Conservation (phyloP, 805 yeast genomes). For the Wickerhamomyces ciferrii region DNA sequence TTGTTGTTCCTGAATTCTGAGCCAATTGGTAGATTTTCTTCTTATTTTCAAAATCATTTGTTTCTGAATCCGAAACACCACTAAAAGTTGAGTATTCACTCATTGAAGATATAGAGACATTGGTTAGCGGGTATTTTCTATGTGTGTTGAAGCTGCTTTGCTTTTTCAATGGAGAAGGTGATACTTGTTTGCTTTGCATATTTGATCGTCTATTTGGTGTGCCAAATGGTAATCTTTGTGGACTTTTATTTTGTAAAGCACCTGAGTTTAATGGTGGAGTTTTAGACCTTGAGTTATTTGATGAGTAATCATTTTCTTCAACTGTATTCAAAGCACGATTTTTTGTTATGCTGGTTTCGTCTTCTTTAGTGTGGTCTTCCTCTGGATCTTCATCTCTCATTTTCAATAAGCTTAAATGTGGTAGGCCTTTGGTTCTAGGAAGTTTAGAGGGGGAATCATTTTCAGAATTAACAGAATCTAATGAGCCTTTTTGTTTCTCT, state of each 20-base stretch:
- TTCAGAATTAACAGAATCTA: background rate
- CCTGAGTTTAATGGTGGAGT: background rate
- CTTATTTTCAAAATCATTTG: conserved; percentile 3
- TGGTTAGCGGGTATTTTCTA: conserved; percentile 6
- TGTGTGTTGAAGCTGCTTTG: background rate
- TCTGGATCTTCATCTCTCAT: conserved; percentile 18
- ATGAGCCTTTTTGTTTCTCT: background rate
- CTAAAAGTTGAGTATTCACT: conserved; percentile 17
- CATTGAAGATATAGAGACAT: conserved; percentile 18
- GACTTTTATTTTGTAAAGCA: background rate
- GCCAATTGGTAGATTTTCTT: conserved; percentile 14
- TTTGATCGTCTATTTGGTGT: background rate
- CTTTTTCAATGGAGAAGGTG: conserved; percentile 2
- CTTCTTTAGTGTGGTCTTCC: conserved; percentile 1
- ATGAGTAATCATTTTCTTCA: background rate
- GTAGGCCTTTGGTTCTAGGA: conserved; percentile 19
- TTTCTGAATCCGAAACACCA: conserved; percentile 1
- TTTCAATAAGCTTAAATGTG: conserved; percentile 19
- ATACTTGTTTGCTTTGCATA: background rate
- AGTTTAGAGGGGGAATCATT: conserved; percentile 17
- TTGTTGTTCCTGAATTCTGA: conserved; percentile 11
- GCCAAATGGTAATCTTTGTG: background rate
- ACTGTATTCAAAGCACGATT: background rate
- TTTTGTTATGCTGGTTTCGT: background rate
- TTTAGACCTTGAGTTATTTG: background rate